Evolutionary conservation across 805 yeast genomes (phyloP).

Genomic region (Yamadazyma sp.): DNA sequence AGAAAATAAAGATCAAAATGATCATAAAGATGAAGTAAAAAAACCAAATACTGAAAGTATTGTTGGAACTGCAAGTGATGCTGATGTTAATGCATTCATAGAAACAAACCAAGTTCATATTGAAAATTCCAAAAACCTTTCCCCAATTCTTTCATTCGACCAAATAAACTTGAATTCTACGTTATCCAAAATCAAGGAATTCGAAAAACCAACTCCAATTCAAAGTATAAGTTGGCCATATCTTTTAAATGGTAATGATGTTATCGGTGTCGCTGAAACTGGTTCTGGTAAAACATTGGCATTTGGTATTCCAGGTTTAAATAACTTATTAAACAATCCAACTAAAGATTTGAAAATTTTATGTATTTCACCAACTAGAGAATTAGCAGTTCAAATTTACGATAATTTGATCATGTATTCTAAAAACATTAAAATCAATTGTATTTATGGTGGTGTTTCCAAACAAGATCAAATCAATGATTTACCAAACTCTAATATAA

Average conservation of each 20-base stretch:
- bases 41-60: constrained; percentile 24
- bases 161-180: constrained; percentile 54
- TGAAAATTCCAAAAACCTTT: constrained; percentile 54
- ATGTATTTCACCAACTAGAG: constrained; percentile 95
- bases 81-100: constrained; percentile 61
- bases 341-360: constrained; percentile 64
- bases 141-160: constrained; percentile 70
- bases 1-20: constrained; percentile 33
- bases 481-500: constrained; percentile 66
- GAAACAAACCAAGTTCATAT: constrained; percentile 58
- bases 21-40: constrained; percentile 24
- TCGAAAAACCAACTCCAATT: constrained; percentile 92
- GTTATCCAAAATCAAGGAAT: constrained; percentile 59
- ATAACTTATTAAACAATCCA: constrained; percentile 49
- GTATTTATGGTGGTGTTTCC: constrained; percentile 97
- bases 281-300: constrained; percentile 98
- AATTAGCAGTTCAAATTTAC: constrained; percentile 88
- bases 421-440: constrained; percentile 66
- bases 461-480: constrained; percentile 84
- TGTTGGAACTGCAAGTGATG: constrained; percentile 20
- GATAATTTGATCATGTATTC: constrained; percentile 75
- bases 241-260: constrained; percentile 73
- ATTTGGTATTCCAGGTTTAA: constrained; percentile 95
- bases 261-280: constrained; percentile 96
- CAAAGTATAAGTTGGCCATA: constrained; percentile 96